Conservation (phyloP, 2,329 filamentous ascomycete species). For the Aspergillus novoparasiticus region DNA sequence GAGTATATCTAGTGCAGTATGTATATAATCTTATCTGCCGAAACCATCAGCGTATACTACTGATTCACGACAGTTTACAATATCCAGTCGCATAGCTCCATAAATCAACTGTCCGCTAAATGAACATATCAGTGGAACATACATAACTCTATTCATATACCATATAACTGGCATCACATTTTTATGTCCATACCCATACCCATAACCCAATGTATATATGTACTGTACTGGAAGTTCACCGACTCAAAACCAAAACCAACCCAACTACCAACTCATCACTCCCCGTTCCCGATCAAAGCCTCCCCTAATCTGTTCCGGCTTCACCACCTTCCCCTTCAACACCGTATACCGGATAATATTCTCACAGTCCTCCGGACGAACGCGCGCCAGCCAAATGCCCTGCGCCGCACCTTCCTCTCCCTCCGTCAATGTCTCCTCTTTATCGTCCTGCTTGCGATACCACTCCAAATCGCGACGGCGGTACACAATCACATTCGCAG, state of each 20-base stretch:
- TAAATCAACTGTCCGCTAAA: neutral
- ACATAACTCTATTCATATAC: neutral
- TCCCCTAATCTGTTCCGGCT: constrained; percentile 81
- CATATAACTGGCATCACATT: neutral
- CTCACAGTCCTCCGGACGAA: constrained; percentile 87
- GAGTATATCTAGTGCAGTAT: neutral
- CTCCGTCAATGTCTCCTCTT: constrained; percentile 33
- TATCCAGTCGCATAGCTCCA: neutral
- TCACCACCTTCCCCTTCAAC: constrained; percentile 89
- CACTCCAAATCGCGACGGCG: constrained; percentile 56
- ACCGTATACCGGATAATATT: constrained; percentile 88
- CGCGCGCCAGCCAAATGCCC: constrained; percentile 88
- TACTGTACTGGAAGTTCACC: neutral
- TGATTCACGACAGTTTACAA: neutral
- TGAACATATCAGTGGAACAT: neutral
- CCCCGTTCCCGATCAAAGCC: constrained; percentile 85
- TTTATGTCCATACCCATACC: neutral
- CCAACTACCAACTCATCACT: constrained; percentile 77
- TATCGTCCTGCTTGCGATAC: constrained; percentile 27
- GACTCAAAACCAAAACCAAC: neutral
- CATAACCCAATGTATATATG: neutral
- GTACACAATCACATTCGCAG: constrained; percentile 92
- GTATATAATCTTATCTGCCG: neutral
- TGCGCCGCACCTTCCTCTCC: constrained; percentile 68
- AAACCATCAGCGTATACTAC: neutral